Percentiles rank a stretch among this genome's conserved stretches.
Conservation (phyloP, 2,329 filamentous ascomycete genomes). For the Ophiostoma tasmaniense region DNA sequence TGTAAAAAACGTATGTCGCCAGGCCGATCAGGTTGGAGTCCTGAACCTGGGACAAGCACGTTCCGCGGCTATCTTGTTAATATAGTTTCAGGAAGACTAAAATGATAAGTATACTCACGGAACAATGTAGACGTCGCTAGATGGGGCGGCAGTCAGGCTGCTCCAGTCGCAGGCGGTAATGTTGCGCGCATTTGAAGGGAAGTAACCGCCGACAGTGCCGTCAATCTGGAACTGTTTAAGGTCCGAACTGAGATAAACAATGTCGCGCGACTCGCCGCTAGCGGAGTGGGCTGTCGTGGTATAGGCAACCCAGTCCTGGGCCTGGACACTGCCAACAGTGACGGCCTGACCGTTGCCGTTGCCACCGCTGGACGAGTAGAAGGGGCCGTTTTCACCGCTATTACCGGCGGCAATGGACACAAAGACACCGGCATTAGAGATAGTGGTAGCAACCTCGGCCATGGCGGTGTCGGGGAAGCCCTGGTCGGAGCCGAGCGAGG, state of each 20-base stretch:
- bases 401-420: conserved; percentile 36
- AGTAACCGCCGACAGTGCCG: neutral
- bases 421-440: conserved; percentile 33
- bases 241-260: neutral
- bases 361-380: conserved; percentile 21
- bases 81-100: neutral
- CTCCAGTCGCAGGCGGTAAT: neutral
- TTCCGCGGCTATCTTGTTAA: neutral
- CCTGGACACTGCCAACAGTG: neutral
- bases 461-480: conserved; percentile 32
- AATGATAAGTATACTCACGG: neutral
- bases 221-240: neutral
- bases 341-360: conserved; percentile 4
- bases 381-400: conserved; percentile 26
- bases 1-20: neutral
- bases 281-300: neutral
- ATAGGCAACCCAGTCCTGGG: neutral
- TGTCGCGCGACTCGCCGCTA: neutral
- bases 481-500: conserved; percentile 24
- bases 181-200: neutral
- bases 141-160: neutral
- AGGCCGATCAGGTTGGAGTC: neutral
- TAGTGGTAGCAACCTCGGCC: conserved; percentile 33
- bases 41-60: neutral
- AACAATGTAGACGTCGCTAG: neutral